Conservation (phyloP, 2,329 filamentous ascomycete genomes). For the Alternaria atra region DNA sequence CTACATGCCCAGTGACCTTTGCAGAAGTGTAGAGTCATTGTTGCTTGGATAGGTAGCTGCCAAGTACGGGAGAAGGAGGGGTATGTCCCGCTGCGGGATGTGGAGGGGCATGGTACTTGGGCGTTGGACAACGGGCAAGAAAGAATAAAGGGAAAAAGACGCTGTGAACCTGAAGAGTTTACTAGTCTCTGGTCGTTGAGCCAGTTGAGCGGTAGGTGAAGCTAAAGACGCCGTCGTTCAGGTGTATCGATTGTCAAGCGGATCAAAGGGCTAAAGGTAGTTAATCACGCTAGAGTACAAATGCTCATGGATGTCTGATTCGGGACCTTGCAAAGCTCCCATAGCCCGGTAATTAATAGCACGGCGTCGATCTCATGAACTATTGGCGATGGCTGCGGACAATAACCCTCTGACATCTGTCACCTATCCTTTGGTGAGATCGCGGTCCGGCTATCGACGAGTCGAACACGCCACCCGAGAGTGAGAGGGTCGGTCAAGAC, state of each 20-base stretch:
- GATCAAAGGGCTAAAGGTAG: not conserved
- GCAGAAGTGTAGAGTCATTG: constrained; percentile 4
- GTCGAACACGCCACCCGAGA: constrained; percentile 6
- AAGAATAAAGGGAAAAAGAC: not conserved
- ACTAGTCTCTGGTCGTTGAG: not conserved
- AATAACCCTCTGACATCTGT: constrained; percentile 10
- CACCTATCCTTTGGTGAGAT: not conserved
- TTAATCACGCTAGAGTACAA: not conserved
- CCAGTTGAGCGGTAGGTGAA: not conserved
- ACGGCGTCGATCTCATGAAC: constrained; percentile 2
- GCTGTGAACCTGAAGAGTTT: not conserved
- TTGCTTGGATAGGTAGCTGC: not conserved
- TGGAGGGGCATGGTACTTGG: not conserved
- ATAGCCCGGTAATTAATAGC: not conserved
- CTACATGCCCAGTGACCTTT: constrained; percentile 10
- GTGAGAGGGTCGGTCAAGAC: constrained; percentile 11
- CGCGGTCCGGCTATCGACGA: constrained; percentile 26
- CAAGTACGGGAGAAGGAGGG: not conserved
- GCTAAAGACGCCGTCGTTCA: constrained; percentile 3
- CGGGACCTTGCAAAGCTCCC: not conserved
- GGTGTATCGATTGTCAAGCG: constrained; percentile 4
- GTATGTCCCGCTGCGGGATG: constrained; percentile 5
- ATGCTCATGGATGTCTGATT: not conserved
- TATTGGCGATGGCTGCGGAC: constrained; percentile 7
- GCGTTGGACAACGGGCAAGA: not conserved